These are phyloP conservation scores for Aspergillus ochraceoroseus DNA, from an alignment of 2,329 filamentous ascomycete species.

Conservation along the genomic window DNA sequence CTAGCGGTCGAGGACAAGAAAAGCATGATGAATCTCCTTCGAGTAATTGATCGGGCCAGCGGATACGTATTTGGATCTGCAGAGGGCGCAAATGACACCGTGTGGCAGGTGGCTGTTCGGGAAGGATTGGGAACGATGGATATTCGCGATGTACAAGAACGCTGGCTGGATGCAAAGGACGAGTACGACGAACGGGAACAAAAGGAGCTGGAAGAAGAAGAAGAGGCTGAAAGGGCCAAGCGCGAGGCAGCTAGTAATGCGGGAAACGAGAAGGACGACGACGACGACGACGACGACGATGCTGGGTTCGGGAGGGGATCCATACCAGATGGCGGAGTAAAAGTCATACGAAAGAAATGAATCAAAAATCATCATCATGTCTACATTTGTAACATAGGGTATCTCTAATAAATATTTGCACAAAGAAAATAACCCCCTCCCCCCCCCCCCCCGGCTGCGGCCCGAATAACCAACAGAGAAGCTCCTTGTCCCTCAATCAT, in stretches of 20 bases:
- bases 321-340: constrained; percentile 61
- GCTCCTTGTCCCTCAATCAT: constrained; percentile 23
- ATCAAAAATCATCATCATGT: constrained; percentile 31
- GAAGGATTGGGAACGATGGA: constrained; percentile 66
- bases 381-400: constrained; percentile 29
- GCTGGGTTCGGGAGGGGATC: constrained; percentile 28
- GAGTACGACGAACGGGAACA: constrained; percentile 78
- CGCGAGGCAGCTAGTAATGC: constrained; percentile 29
- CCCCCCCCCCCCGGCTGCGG: too few species aligned
- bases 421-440: constrained; percentile 9
- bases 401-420: constrained; percentile 23
- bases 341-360: constrained; percentile 59
- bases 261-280: constrained; percentile 26
- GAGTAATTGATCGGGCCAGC: constrained; percentile 83
- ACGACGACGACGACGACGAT: constrained; percentile 32
- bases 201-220: constrained; percentile 69
- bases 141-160: constrained; percentile 84
- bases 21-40: constrained; percentile 88
- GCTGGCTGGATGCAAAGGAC: constrained; percentile 88
- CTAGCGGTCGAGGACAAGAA: constrained; percentile 94
- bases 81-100: constrained; percentile 86
- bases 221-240: constrained; percentile 58
- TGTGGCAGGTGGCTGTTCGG: constrained; percentile 96
- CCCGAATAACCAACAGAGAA: constrained; percentile 15
- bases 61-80: constrained; percentile 89